Percentiles rank a stretch among this genome's conserved stretches.
These are phyloP conservation scores for Calonectria montana DNA, from an alignment of 2,329 filamentous ascomycete species.

Conservation along the genomic window DNA sequence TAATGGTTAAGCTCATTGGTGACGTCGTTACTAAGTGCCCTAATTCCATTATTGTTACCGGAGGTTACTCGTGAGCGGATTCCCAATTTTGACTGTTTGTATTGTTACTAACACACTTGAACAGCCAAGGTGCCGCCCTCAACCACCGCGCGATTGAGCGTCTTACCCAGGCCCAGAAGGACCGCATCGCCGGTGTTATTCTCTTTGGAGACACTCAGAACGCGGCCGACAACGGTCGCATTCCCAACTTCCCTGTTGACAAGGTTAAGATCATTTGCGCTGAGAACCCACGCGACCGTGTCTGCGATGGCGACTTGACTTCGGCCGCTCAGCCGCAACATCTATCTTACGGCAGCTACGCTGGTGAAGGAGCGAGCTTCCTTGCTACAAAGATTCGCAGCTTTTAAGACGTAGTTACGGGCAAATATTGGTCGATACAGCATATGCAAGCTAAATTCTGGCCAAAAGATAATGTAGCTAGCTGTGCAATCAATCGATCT, in stretches of 20 bases:
- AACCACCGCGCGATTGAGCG: slow-evolving; percentile 8
- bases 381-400: not conserved
- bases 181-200: slow-evolving; percentile 6
- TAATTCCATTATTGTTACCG: not conserved
- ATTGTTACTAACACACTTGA: not conserved
- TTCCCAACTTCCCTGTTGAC: slow-evolving; percentile 7
- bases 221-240: not conserved
- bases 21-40: not conserved
- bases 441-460: not conserved
- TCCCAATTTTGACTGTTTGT: not conserved
- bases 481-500: not conserved
- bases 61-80: slow-evolving; percentile 10
- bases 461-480: not conserved
- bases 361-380: not conserved
- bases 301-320: slow-evolving; percentile 1
- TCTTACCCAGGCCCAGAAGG: not conserved
- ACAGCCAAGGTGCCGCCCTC: slow-evolving; percentile 10
- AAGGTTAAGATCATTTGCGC: slow-evolving; percentile 4
- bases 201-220: slow-evolving; percentile 9
- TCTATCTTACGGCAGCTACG: not conserved
- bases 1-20: not conserved
- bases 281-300: slow-evolving; percentile 6
- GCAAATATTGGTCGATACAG: not conserved
- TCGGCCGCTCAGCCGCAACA: not conserved
- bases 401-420: not conserved